These are phyloP conservation scores for Liriodendron chinense DNA, from an alignment of 164 flowering plant genomes.

Conservation along the genomic window DNA sequence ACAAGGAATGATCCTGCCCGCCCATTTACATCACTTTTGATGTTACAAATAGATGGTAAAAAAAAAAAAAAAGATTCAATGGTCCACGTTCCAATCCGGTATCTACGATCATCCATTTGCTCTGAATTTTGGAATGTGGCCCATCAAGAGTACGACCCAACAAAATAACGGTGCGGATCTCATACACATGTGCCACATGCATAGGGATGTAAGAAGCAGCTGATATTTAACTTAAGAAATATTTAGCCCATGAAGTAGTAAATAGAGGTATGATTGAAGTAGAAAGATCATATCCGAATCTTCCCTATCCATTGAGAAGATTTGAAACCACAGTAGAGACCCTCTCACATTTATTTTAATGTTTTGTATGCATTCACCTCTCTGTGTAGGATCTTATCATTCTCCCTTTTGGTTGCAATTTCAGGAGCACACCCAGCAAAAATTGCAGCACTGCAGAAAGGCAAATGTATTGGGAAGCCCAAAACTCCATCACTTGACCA, in stretches of 20 bases:
- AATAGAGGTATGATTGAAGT: slow-evolving; percentile 8
- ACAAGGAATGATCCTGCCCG: no score
- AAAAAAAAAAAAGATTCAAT: no score
- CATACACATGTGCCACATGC: no score
- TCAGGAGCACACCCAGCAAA: slow-evolving; percentile 47
- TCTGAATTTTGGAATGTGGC: no score
- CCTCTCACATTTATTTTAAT: neutral
- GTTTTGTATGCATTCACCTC: slow-evolving; percentile 12
- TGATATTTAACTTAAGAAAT: no score
- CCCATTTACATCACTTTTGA: no score
- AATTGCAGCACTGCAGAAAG: slow-evolving; percentile 32
- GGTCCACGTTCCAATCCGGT: no score
- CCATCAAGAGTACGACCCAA: no score
- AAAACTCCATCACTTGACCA: slow-evolving; percentile 46
- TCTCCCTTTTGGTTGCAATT: slow-evolving; percentile 49
- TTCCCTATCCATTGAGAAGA: slow-evolving; percentile 16
- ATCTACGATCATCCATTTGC: no score
- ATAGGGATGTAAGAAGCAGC: no score
- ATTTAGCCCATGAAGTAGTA: neutral
- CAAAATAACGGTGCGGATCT: no score
- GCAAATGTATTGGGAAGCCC: slow-evolving; percentile 41
- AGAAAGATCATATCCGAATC: slow-evolving; percentile 16
- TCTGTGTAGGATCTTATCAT: slow-evolving; percentile 48
- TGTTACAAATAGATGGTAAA: no score
- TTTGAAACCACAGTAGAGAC: slow-evolving; percentile 15